These are phyloP conservation scores for Venturia asperata DNA, from an alignment of 2,329 filamentous ascomycete species.

Conservation along the genomic window DNA sequence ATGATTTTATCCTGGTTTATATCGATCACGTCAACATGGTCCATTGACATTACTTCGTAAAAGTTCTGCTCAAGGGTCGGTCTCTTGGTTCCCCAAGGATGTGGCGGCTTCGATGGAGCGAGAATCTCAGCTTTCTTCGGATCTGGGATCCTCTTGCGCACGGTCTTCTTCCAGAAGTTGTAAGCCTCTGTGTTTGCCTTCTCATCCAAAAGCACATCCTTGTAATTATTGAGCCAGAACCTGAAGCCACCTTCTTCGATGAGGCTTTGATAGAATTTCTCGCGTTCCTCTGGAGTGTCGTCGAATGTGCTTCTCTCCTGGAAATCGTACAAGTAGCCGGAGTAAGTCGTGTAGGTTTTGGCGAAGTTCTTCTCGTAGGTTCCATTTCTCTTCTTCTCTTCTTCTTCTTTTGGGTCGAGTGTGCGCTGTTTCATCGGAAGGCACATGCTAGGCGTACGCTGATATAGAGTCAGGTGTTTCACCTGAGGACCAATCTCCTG, in stretches of 20 bases:
- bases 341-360: constrained; percentile 37
- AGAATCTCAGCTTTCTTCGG: constrained; percentile 28
- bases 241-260: constrained; percentile 32
- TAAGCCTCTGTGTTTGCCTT: constrained; percentile 35
- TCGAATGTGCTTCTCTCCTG: constrained; percentile 48
- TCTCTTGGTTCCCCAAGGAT: constrained; percentile 24
- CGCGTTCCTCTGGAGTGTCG: constrained; percentile 36
- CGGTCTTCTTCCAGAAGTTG: constrained; percentile 33
- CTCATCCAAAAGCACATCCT: constrained; percentile 31
- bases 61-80: constrained; percentile 27
- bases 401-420: constrained; percentile 47
- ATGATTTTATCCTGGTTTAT: constrained; percentile 27
- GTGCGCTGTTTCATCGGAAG: constrained; percentile 52
- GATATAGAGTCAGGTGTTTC: constrained; percentile 10
- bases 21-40: constrained; percentile 26
- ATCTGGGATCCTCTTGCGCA: constrained; percentile 25
- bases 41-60: constrained; percentile 24
- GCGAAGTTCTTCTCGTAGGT: constrained; percentile 48
- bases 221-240: constrained; percentile 34
- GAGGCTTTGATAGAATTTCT: constrained; percentile 38
- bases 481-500: constrained; percentile 45
- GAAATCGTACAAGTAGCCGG: constrained; percentile 54
- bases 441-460: constrained; percentile 56
- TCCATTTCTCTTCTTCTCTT: constrained; percentile 34
- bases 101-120: constrained; percentile 24